Evolutionary conservation across 345 rosid genomes (phyloP).

Genomic region (Linum lewisii): DNA sequence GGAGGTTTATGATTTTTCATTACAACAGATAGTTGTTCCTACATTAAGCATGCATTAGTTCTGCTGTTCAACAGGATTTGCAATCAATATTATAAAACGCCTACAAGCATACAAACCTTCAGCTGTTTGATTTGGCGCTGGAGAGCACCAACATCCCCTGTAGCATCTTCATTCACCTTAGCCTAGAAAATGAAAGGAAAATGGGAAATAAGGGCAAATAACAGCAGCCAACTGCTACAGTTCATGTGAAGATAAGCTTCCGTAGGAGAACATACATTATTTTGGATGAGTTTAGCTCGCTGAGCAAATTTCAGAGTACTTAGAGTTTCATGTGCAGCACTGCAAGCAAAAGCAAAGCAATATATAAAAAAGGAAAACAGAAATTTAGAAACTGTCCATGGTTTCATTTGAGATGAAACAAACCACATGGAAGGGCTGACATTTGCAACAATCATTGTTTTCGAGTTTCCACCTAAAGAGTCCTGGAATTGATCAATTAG

Average conservation of each 20-base stretch:
- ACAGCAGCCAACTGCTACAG: slow-evolving; percentile 10
- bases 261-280: slow-evolving; percentile 42
- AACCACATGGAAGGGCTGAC: slow-evolving; percentile 90
- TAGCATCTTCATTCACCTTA: slow-evolving; percentile 89
- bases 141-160: slow-evolving; percentile 71
- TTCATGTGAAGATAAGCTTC: slow-evolving; percentile 11
- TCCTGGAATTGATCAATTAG: slow-evolving; percentile 47
- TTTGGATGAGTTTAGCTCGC: slow-evolving; percentile 94
- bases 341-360: slow-evolving; percentile 25
- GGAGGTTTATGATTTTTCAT: slow-evolving; percentile 41
- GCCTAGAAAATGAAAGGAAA: slow-evolving; percentile 42
- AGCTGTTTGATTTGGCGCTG: slow-evolving; percentile 75
- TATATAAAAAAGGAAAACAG: background rate
- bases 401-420: slow-evolving; percentile 16
- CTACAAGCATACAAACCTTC: slow-evolving; percentile 36
- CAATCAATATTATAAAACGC: slow-evolving; percentile 1
- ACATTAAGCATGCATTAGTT: slow-evolving; percentile 22
- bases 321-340: slow-evolving; percentile 80
- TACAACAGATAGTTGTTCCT: slow-evolving; percentile 64
- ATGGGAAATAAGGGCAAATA: background rate
- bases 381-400: background rate
- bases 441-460: slow-evolving; percentile 87
- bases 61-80: slow-evolving; percentile 7
- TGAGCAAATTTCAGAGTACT: slow-evolving; percentile 95
- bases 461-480: slow-evolving; percentile 92